Evolutionary conservation across 306 rosid genomes (phyloP), one percentile per base, ranked within the genome.

Genomic region (Adenanthera pavonina): DNA sequence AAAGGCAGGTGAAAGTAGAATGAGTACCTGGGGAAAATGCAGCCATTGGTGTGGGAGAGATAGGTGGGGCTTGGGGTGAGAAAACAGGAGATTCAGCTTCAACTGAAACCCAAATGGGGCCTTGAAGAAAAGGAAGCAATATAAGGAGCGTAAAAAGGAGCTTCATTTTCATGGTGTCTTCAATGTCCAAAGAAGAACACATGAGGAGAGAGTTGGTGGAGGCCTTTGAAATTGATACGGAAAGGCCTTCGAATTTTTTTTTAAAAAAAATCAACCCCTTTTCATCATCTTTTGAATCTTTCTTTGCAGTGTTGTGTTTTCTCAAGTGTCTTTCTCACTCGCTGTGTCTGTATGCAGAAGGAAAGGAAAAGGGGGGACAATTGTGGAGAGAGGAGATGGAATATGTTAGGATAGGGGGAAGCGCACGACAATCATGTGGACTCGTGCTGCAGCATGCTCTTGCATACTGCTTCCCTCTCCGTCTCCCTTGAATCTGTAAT

Each of bases 1-100:
- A 71, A 51, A 77, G 70, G 15, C 54, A 38, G 35, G 57, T 30
- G 77, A 41, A 48, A 81, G 78, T 17, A 49, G 78, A 69, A 59
- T 48, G 75, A 59, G 60, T 76, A 89, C 97, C 97, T 64, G 99
- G 93, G 62, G 98, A 83, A 43, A 83, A 78, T 81, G 92, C 85
- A 80, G 90, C 72, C 87, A 88, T 86, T 66, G 97, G 81, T 48
- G 91, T 40, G 60, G 87, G 89, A 75, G 97, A 82, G 78, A 43
- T 20, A 77, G 87, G 84, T 14, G 90, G 80, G 74, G 76, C 5
- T 44, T 69, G 72, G 71, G 92, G 91, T 12, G 91, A 83, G 57
- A 87, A 56, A 74, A 71, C 77, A 51, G 75, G 68, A 44, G 91
- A 83, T 82, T 76, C 75, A 14, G 74, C 57, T 11, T 85, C 81